Conservation (phyloP, 495 filamentous ascomycete species). For the Bathelium albidoporum region DNA sequence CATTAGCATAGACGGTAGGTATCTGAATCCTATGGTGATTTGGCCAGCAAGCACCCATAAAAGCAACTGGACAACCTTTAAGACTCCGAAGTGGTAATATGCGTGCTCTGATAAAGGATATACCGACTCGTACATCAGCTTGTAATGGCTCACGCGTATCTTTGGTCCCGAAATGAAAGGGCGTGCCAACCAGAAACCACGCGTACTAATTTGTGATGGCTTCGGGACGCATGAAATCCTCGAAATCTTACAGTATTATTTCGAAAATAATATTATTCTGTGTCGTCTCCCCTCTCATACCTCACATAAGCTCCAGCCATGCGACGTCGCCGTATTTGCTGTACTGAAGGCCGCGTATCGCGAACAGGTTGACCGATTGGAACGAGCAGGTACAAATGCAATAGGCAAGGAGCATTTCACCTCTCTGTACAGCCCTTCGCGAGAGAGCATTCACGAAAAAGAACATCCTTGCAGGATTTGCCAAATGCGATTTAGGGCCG, state of each 20-base stretch:
- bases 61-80: conserved; percentile 11
- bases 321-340: conserved; percentile 11
- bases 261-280: conserved; percentile 15
- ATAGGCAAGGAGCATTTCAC: conserved; percentile 15
- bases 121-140: conserved; percentile 12
- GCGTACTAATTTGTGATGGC: conserved; percentile 14
- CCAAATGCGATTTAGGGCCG: not conserved
- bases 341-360: conserved; percentile 13
- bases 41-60: conserved; percentile 12
- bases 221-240: conserved; percentile 16
- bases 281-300: conserved; percentile 16
- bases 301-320: conserved; percentile 14
- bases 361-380: conserved; percentile 12
- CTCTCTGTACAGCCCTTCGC: conserved; percentile 13
- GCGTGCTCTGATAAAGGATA: conserved; percentile 11
- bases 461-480: not conserved
- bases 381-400: conserved; percentile 9
- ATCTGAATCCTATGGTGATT: conserved; percentile 10
- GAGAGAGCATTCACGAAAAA: conserved; percentile 1
- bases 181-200: conserved; percentile 9
- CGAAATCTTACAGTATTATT: conserved; percentile 16
- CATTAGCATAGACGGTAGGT: conserved; percentile 15
- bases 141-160: conserved; percentile 10
- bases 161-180: conserved; percentile 11
- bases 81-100: conserved; percentile 11